Percentiles rank a stretch among this genome's conserved stretches.
Conservation (phyloP, 331 rosid genomes). For the Quercus lobata region DNA sequence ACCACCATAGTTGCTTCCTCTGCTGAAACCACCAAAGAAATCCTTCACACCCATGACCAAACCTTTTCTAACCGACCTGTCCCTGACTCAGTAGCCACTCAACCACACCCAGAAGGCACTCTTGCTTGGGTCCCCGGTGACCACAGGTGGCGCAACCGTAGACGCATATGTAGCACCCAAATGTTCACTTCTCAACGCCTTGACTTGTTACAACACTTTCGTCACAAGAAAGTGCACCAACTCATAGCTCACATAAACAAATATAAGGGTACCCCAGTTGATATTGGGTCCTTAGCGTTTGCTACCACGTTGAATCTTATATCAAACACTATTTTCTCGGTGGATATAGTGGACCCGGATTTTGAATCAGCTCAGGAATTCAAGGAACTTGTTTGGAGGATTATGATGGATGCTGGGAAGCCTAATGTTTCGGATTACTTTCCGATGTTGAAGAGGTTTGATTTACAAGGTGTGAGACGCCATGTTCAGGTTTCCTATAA, state of each 20-base stretch:
- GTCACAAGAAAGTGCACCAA: constrained; percentile 40
- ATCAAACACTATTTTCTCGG: constrained; percentile 49
- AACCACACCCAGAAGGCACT: constrained; percentile 48
- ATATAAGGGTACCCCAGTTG: constrained; percentile 3
- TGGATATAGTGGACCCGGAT: constrained; percentile 39
- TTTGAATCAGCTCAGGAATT: constrained; percentile 42
- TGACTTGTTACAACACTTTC: constrained; percentile 40
- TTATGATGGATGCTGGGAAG: constrained; percentile 52
- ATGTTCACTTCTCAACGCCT: constrained; percentile 48
- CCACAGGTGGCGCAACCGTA: constrained; percentile 51
- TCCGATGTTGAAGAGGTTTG: constrained; percentile 32
- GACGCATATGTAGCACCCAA: constrained; percentile 47
- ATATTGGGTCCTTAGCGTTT: constrained; percentile 35
- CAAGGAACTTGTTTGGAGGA: constrained; percentile 51
- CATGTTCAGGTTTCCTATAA: constrained; percentile 38
- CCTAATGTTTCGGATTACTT: constrained; percentile 43
- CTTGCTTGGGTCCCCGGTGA: constrained; percentile 56
- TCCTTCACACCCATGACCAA: constrained; percentile 47
- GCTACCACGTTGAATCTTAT: constrained; percentile 46
- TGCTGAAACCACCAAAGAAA: constrained; percentile 41
- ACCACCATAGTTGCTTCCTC: constrained; percentile 41
- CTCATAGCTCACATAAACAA: constrained; percentile 28
- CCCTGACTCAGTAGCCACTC: constrained; percentile 43
- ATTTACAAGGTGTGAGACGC: constrained; percentile 41
- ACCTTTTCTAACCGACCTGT: constrained; percentile 39